Evolutionary conservation across 345 rosid genomes (phyloP).

Genomic region (Pugionium cornutum): DNA sequence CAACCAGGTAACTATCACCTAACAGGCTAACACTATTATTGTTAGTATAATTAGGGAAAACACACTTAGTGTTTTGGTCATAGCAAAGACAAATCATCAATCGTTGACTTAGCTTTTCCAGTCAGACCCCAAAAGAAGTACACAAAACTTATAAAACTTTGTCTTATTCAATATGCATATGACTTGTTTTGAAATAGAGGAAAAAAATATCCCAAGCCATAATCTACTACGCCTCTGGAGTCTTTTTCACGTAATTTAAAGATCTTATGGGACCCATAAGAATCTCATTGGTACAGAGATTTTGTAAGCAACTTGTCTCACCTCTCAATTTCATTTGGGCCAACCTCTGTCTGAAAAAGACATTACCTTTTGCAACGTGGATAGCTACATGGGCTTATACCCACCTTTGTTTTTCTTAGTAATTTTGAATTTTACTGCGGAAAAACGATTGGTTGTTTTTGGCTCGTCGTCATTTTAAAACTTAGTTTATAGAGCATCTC

Average conservation of each 20-base stretch:
- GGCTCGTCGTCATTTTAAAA: neutral
- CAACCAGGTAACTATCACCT: constrained; percentile 30
- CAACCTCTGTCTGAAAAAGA: constrained; percentile 44
- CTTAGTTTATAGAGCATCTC: neutral
- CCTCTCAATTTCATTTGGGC: constrained; percentile 43
- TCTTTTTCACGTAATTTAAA: neutral
- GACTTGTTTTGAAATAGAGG: neutral
- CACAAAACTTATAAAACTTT: neutral
- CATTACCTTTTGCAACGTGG: constrained; percentile 41
- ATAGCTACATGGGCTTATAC: constrained; percentile 38
- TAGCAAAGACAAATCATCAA: constrained; percentile 5
- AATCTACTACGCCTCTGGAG: no score
- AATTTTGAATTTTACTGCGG: constrained; percentile 4
- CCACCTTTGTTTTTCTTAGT: constrained; percentile 19
- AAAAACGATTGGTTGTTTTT: constrained; percentile 1
- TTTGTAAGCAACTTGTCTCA: constrained; percentile 38
- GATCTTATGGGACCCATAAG: constrained; percentile 36
- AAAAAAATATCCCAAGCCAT: neutral
- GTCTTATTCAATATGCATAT: neutral
- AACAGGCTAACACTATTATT: constrained; percentile 35
- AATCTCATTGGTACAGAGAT: constrained; percentile 42
- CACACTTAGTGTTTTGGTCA: constrained; percentile 1
- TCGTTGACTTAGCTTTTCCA: neutral
- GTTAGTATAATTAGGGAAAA: constrained; percentile 8
- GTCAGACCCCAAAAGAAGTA: neutral